A percentile compares a stretch with the other conserved stretches of the same genome.
Evolutionary conservation across 2,329 filamentous ascomycete species (phyloP).

Genomic region (Purpureocillium lavendulum): DNA sequence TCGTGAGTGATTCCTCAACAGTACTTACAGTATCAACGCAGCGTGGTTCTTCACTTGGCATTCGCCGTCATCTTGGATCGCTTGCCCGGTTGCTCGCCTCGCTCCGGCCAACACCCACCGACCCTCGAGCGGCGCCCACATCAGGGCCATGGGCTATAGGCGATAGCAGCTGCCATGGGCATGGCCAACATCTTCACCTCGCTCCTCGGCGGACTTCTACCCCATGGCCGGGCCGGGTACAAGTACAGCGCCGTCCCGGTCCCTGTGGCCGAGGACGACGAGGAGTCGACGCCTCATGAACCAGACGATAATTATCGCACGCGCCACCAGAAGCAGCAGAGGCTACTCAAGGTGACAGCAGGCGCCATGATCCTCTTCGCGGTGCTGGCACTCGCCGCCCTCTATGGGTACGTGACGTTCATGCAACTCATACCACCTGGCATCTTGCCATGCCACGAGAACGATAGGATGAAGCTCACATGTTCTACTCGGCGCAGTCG

Average conservation of each 20-base stretch:
- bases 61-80: too few relatives aligned
- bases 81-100: too few relatives aligned
- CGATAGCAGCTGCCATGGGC: slow-evolving; percentile 4
- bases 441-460: too few relatives aligned
- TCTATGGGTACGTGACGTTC: slow-evolving; percentile 11
- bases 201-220: slow-evolving; percentile 10
- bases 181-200: slow-evolving; percentile 2
- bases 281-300: neutral
- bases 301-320: neutral
- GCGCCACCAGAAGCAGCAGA: slow-evolving; percentile 1
- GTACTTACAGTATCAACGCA: too few relatives aligned
- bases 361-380: slow-evolving; percentile 9
- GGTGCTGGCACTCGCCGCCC: slow-evolving; percentile 7
- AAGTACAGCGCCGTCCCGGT: slow-evolving; percentile 19
- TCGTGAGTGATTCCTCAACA: too few relatives aligned
- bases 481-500: neutral
- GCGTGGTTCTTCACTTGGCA: too few relatives aligned
- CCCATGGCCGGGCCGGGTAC: slow-evolving; percentile 10
- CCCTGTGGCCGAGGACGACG: slow-evolving; percentile 2
- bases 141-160: too few relatives aligned
- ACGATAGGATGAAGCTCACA: too few relatives aligned
- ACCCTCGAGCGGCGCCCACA: too few relatives aligned
- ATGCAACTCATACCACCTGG: too few relatives aligned
- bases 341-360: slow-evolving; percentile 9
- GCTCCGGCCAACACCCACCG: too few relatives aligned